phyloP scores from a whole-genome alignment of 495 filamentous ascomycete species.

The Acidomyces sp. region DNA sequence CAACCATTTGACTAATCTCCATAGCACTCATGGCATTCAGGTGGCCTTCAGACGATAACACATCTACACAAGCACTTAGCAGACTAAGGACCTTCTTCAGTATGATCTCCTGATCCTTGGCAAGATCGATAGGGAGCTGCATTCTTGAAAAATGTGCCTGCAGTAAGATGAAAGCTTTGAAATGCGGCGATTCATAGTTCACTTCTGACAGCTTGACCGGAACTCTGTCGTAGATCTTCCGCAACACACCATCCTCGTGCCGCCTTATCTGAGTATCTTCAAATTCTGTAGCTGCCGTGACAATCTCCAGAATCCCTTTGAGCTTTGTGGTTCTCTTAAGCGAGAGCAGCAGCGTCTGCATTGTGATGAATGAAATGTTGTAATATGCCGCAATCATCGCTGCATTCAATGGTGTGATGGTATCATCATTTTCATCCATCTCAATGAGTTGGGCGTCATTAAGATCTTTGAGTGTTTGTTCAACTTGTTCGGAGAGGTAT shows the following conservation, averaged over 20 bases:
- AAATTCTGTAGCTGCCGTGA: conserved; percentile 93
- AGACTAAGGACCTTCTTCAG: conserved; percentile 75
- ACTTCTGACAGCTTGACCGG: conserved; percentile 89
- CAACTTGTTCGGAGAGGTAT: conserved; percentile 89
- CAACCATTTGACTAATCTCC: conserved; percentile 99
- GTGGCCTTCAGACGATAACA: conserved; percentile 90
- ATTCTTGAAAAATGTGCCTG: conserved; percentile 97
- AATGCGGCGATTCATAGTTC: conserved; percentile 85
- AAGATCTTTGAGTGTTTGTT: conserved; percentile 82
- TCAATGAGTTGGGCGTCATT: conserved; percentile 92
- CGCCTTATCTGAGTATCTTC: conserved; percentile 88
- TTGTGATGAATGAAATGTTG: conserved; percentile 97
- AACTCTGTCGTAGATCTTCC: conserved; percentile 83
- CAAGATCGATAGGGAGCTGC: conserved; percentile 90
- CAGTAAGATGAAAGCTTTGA: conserved; percentile 91
- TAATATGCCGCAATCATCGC: conserved; percentile 98
- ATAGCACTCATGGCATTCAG: conserved; percentile 95
- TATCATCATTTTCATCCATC: conserved; percentile 90
- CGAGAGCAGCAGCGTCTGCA: conserved; percentile 99
- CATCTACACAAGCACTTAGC: conserved; percentile 83
- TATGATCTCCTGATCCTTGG: conserved; percentile 88
- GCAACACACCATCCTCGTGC: conserved; percentile 79
- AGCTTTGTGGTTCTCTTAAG: conserved; percentile 77
- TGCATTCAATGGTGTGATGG: conserved; percentile 76
- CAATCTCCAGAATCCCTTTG: conserved; percentile 91